Evolutionary conservation across 352 stramenopile genomes (phyloP).

Genomic region (Plasmopara viticola): DNA sequence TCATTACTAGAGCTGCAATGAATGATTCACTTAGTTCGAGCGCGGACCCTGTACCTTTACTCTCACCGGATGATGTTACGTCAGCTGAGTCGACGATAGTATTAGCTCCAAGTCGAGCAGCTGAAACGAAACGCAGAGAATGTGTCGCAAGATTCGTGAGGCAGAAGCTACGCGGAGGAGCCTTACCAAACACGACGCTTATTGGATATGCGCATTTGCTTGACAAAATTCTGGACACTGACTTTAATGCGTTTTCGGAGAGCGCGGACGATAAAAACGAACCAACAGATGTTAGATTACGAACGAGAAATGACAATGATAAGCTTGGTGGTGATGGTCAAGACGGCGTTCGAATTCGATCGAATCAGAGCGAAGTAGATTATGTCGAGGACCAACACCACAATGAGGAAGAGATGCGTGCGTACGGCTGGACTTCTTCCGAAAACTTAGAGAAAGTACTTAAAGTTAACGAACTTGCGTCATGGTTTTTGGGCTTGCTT

Average conservation of each 20-base stretch:
- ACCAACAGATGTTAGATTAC: background rate
- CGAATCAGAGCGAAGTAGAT: slow-evolving; percentile 28
- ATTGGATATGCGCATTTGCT: slow-evolving; percentile 49
- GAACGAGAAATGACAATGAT: slow-evolving; percentile 4
- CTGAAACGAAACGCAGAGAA: slow-evolving; percentile 33
- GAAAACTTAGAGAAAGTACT: slow-evolving; percentile 17
- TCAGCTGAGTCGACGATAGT: slow-evolving; percentile 6
- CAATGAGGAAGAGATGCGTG: slow-evolving; percentile 19
- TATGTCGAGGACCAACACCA: slow-evolving; percentile 13
- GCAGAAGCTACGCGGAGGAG: slow-evolving; percentile 55
- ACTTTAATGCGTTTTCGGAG: slow-evolving; percentile 52
- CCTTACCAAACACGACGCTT: slow-evolving; percentile 62
- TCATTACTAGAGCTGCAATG: slow-evolving; percentile 60
- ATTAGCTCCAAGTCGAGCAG: slow-evolving; percentile 13
- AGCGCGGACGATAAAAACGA: slow-evolving; percentile 20
- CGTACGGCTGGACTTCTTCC: slow-evolving; percentile 18
- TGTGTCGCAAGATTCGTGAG: slow-evolving; percentile 57
- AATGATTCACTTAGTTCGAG: slow-evolving; percentile 13
- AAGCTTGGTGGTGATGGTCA: background rate
- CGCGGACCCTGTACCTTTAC: slow-evolving; percentile 15
- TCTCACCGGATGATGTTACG: slow-evolving; percentile 17
- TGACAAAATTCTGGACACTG: slow-evolving; percentile 64
- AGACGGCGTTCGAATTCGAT: background rate
- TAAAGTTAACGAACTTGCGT: slow-evolving; percentile 61
- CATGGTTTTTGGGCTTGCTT: slow-evolving; percentile 61